Evolutionary conservation across 805 yeast genomes (phyloP), one percentile per base, ranked within the genome.

Genomic region (Saccharomycopsis fodiens): DNA sequence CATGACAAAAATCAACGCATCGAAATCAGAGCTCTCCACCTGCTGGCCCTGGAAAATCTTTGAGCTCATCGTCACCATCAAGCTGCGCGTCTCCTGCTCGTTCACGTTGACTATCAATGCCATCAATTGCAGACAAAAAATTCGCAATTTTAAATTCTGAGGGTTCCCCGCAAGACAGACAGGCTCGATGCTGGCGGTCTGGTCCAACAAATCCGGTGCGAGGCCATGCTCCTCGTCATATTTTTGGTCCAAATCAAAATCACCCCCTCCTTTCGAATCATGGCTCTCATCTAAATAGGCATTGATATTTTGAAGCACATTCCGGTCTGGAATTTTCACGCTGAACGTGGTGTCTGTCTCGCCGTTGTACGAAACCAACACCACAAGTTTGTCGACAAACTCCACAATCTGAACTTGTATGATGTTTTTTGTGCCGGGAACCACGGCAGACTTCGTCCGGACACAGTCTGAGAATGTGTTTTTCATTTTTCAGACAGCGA

Each of bases 311-410:
- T 32, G 32, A 12, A 47, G 42, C 13, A 44, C 35, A 8, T 31
- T 35, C 12, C 16, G 10, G 25, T 41, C 39, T 3, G 52, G 48
- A 12, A 48, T 35, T 8, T 38, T 35, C 6, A 73, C 60, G 41
- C 71, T 75, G 48, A 68, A 70, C 1, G 78, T 72, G 16, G 75
- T 62, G 58, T 76, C 79, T 56, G 69, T 62, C n/a, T 69, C 64
- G 0, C 76, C 77, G 52, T 73, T 58, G 30, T 59, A 59, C 39
- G 66, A 61, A 12, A 74, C 55, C 37, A 65, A 64, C 27, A 74
- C 30, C 2, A 73, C 57, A 37, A 61, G 54, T 47, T 64, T 65
- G 47, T 73, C 71, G 0, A 54, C 55, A 17, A 67, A 62, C 17
- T 65, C 69, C 2, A 69, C 44, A 2, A 50, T 15, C 30, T 54